phyloP scores from a whole-genome alignment of 371 early-diverging fungal species.

The Nematocida ausubeli region DNA sequence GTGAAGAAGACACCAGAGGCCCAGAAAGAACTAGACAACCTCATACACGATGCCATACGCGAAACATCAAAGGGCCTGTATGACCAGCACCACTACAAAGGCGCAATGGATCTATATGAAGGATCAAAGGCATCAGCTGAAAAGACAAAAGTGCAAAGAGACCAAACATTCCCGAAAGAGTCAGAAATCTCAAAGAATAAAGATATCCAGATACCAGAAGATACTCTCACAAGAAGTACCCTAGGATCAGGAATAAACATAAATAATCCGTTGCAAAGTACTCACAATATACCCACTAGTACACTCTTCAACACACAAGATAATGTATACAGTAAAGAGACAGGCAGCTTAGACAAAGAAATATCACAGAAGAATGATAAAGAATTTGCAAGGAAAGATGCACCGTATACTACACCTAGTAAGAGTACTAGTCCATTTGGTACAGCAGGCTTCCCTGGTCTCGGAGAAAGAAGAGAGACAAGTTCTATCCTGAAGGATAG shows the following conservation, averaged over 20 bases:
- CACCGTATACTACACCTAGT: neutral
- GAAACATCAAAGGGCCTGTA: neutral
- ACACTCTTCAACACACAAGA: neutral
- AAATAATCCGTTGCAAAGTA: neutral
- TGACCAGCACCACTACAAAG: neutral
- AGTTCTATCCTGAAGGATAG: neutral
- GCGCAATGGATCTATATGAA: neutral
- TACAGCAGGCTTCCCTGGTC: neutral
- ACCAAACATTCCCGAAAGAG: neutral
- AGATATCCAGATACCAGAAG: neutral
- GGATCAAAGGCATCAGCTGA: neutral
- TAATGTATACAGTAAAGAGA: neutral
- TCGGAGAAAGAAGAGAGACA: neutral
- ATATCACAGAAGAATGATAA: neutral
- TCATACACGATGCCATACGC: neutral
- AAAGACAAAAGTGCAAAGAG: neutral
- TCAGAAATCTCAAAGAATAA: neutral
- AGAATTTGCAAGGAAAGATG: neutral
- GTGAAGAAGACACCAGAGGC: neutral
- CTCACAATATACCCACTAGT: neutral
- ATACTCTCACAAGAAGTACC: neutral
- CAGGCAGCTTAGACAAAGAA: too few species aligned
- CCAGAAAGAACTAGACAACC: neutral
- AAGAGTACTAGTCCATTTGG: neutral
- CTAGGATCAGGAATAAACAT: neutral